Evolutionary conservation across 2,329 filamentous ascomycete genomes (phyloP).

Genomic region (Albifimbria verrucaria): DNA sequence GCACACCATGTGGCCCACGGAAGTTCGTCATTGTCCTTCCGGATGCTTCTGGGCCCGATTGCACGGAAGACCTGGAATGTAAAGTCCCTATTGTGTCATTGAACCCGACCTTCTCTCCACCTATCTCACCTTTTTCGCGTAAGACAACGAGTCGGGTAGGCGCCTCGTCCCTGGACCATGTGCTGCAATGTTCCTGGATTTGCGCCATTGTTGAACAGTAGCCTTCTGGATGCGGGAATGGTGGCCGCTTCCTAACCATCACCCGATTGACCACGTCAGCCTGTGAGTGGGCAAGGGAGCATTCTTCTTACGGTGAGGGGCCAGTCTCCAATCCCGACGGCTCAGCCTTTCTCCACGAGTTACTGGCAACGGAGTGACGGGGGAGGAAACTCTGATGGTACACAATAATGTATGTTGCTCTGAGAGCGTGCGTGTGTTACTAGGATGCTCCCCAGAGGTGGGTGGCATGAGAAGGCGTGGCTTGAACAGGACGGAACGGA

Average conservation of each 20-base stretch:
- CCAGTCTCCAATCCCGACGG: background rate
- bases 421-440: background rate
- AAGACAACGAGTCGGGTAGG: background rate
- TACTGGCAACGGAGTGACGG: too few species aligned
- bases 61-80: too few species aligned
- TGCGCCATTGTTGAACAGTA: background rate
- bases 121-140: background rate
- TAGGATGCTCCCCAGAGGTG: too few species aligned
- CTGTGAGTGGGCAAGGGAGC: background rate
- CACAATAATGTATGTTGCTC: too few species aligned
- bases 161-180: background rate
- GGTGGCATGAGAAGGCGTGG: too few species aligned
- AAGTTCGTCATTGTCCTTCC: background rate
- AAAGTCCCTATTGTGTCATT: too few species aligned
- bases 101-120: too few species aligned
- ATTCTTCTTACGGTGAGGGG: background rate
- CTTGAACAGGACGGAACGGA: too few species aligned
- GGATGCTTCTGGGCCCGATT: background rate
- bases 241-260: background rate
- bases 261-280: background rate
- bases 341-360: background rate
- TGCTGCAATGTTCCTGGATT: background rate
- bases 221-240: background rate
- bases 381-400: too few species aligned
- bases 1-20: background rate